A percentile compares a stretch with the other conserved stretches of the same genome.
Evolutionary conservation across 2,329 filamentous ascomycete genomes (phyloP).

Genomic region (Aspergillaceae sp.): DNA sequence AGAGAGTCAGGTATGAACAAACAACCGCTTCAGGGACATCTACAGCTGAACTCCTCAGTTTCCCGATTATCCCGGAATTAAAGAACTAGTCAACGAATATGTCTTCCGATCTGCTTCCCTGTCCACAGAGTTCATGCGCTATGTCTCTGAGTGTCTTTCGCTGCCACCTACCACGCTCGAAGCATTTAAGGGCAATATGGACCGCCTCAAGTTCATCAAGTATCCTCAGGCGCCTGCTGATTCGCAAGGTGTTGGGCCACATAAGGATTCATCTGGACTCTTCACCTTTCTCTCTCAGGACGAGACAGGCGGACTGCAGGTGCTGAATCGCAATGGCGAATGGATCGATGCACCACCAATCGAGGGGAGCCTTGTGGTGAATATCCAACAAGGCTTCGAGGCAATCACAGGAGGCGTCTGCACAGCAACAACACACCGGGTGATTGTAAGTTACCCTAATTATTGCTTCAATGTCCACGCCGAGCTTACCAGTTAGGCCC

Average conservation of each 20-base stretch:
- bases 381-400: conserved; percentile 47
- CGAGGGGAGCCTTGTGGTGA: conserved; percentile 38
- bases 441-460: conserved; percentile 18
- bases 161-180: conserved; percentile 42
- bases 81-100: conserved; percentile 39
- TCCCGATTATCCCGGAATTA: conserved; percentile 15
- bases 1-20: conserved; percentile 16
- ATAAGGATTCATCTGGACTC: conserved; percentile 48
- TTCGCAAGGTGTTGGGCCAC: conserved; percentile 49
- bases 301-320: conserved; percentile 37
- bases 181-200: conserved; percentile 42
- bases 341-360: conserved; percentile 40
- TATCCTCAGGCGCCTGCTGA: conserved; percentile 36
- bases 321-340: conserved; percentile 37
- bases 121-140: conserved; percentile 44
- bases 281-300: conserved; percentile 37
- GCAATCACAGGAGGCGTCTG: conserved; percentile 49
- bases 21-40: not conserved
- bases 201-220: conserved; percentile 49
- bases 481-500: conserved; percentile 14
- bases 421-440: conserved; percentile 32
- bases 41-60: conserved; percentile 12
- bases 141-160: conserved; percentile 49
- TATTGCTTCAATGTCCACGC: not conserved
- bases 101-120: conserved; percentile 42